Percentiles rank a stretch among this genome's conserved stretches.
Evolutionary conservation across 306 rosid genomes (phyloP).

Genomic region (Dryas alaskensis): DNA sequence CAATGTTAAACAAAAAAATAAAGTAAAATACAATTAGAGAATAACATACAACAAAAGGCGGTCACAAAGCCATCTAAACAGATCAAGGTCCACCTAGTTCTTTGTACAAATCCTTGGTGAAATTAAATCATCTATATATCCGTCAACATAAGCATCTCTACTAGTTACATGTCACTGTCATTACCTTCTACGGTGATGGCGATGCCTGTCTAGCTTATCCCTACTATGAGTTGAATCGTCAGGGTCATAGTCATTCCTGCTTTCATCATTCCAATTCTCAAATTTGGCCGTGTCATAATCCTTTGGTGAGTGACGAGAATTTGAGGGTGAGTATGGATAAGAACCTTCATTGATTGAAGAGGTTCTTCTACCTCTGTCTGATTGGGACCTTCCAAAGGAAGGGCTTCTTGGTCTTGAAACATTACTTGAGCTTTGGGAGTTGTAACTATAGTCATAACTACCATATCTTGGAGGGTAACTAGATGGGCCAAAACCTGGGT

Average conservation of each 20-base stretch:
- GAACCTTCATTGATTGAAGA: slow-evolving; percentile 47
- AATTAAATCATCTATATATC: neutral
- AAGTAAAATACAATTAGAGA: neutral
- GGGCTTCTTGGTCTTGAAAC: slow-evolving; percentile 38
- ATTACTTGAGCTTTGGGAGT: slow-evolving; percentile 26
- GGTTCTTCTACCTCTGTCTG: slow-evolving; percentile 61
- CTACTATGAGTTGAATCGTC: slow-evolving; percentile 32
- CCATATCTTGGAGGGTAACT: slow-evolving; percentile 65
- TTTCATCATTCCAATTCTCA: slow-evolving; percentile 33
- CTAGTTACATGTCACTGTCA: slow-evolving; percentile 9
- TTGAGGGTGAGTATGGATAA: slow-evolving; percentile 36
- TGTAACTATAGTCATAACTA: slow-evolving; percentile 33
- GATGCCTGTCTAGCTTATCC: slow-evolving; percentile 43
- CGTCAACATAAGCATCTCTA: slow-evolving; percentile 21
- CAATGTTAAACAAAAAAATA: no score
- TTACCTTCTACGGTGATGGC: slow-evolving; percentile 52
- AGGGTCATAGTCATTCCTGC: slow-evolving; percentile 34
- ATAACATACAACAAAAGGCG: slow-evolving; percentile 15
- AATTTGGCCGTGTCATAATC: slow-evolving; percentile 37
- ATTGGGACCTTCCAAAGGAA: slow-evolving; percentile 31
- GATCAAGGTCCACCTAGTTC: slow-evolving; percentile 15
- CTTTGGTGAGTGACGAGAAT: slow-evolving; percentile 24
- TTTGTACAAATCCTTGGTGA: slow-evolving; percentile 25
- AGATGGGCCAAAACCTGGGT: slow-evolving; percentile 47
- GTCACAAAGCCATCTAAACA: slow-evolving; percentile 27